A percentile compares a stretch with the other conserved stretches of the same genome.
Conservation (phyloP, 2,329 filamentous ascomycete species). For the Xylaria sp. region DNA sequence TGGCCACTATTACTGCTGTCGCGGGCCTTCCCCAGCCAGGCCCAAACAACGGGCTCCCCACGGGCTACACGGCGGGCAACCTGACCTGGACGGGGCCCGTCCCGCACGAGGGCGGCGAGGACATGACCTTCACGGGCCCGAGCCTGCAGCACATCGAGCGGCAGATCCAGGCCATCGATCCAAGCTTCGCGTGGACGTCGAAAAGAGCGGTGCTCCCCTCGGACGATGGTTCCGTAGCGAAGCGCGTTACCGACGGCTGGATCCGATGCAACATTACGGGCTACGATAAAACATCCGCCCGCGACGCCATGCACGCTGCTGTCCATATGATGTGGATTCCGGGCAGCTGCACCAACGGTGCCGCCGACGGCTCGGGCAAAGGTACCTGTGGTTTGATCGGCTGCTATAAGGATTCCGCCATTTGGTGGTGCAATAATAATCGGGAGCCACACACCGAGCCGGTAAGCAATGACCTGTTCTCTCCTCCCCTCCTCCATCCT, state of each 20-base stretch:
- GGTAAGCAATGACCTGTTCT: neutral
- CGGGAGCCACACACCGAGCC: neutral
- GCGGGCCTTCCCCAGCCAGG: neutral
- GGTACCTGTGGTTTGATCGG: conserved; percentile 20
- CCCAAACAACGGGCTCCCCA: neutral
- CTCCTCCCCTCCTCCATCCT: neutral
- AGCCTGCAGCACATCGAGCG: conserved; percentile 8
- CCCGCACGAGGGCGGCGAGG: conserved; percentile 17
- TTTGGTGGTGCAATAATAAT: conserved; percentile 26
- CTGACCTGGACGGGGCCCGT: conserved; percentile 8
- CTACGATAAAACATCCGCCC: conserved; percentile 13
- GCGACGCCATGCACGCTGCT: conserved; percentile 18
- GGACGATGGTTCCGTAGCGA: no score
- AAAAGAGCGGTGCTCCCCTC: no score
- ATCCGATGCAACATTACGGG: neutral
- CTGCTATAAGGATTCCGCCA: conserved; percentile 21
- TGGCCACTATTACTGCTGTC: neutral
- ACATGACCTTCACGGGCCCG: conserved; percentile 1
- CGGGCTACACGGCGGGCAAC: neutral
- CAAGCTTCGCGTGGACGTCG: neutral
- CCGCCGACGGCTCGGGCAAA: conserved; percentile 5
- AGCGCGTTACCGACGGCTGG: neutral
- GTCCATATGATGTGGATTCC: conserved; percentile 13
- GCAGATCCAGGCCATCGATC: neutral
- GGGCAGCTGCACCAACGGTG: conserved; percentile 17